phyloP scores from a whole-genome alignment of 768 basidiomycete species.

The Holtermanniella nyarrowii region DNA sequence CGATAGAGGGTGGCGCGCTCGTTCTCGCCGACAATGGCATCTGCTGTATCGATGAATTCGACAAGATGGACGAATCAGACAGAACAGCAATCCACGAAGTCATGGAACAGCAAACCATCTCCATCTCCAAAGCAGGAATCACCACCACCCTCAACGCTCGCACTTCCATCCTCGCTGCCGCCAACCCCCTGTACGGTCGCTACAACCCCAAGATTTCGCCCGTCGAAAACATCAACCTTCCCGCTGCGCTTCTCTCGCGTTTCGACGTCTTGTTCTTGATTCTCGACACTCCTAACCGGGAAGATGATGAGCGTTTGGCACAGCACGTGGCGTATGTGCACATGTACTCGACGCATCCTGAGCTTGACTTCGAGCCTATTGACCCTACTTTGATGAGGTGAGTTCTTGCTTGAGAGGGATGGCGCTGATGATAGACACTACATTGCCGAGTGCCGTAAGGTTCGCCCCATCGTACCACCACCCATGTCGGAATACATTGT shows the following conservation, averaged over 20 bases:
- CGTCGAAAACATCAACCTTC: slow-evolving; percentile 97
- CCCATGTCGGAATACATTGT: slow-evolving; percentile 87
- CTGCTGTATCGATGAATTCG: slow-evolving; percentile 99
- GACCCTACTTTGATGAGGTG: slow-evolving; percentile 83
- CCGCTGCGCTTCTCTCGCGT: slow-evolving; percentile 87
- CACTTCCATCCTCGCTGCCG: slow-evolving; percentile 67
- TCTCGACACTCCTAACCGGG: slow-evolving; percentile 85
- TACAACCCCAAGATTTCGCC: slow-evolving; percentile 98
- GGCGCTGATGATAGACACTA: slow-evolving; percentile 64
- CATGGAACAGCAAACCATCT: slow-evolving; percentile 61
- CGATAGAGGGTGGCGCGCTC: slow-evolving; percentile 99
- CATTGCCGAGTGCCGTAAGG: slow-evolving; percentile 79
- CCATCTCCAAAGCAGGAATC: slow-evolving; percentile 50
- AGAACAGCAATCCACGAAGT: slow-evolving; percentile 98
- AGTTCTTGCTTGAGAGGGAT: slow-evolving; percentile 22
- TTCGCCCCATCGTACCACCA: slow-evolving; percentile 79
- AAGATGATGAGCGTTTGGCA: slow-evolving; percentile 91
- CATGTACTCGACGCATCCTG: slow-evolving; percentile 86
- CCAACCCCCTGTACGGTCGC: slow-evolving; percentile 93
- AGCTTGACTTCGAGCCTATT: slow-evolving; percentile 62
- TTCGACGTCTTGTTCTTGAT: slow-evolving; percentile 96
- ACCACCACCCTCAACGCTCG: slow-evolving; percentile 49
- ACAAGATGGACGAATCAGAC: slow-evolving; percentile 99
- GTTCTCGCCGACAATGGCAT: slow-evolving; percentile 98
- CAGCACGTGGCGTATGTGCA: slow-evolving; percentile 97